Evolutionary conservation across 2,329 filamentous ascomycete genomes (phyloP).

Genomic region (Diaporthe sp.): DNA sequence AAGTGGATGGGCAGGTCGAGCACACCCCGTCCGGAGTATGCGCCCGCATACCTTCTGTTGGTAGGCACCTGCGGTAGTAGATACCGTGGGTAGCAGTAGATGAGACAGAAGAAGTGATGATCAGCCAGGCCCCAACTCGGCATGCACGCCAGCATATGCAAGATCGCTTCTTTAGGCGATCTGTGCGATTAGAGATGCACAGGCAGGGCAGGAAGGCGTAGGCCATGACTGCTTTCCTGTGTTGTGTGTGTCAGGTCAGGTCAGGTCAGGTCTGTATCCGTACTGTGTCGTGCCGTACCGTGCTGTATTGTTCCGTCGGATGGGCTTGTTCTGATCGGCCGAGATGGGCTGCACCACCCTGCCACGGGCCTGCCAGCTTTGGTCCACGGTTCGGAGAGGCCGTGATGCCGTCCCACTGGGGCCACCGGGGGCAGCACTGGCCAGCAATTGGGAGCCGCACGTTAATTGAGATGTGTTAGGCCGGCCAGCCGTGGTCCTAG

Average conservation of each 20-base stretch:
- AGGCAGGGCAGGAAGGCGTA: neutral
- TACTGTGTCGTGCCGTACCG: neutral
- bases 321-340: conserved; percentile 14
- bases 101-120: conserved; percentile 21
- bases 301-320: neutral
- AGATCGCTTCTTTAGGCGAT: conserved; percentile 35
- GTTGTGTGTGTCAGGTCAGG: neutral
- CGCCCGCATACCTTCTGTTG: neutral
- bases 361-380: neutral
- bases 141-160: conserved; percentile 34
- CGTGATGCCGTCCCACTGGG: conserved; percentile 32
- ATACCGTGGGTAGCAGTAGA: neutral
- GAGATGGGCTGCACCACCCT: neutral
- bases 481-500: neutral
- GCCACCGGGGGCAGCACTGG: neutral
- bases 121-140: conserved; percentile 20
- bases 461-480: neutral
- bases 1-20: neutral
- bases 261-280: neutral
- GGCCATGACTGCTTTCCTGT: neutral
- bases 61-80: neutral
- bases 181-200: conserved; percentile 16
- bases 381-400: conserved; percentile 33
- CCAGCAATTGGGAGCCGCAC: conserved; percentile 16
- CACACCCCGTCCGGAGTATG: neutral